These are phyloP conservation scores for Xylariomycetidae sp. DNA, from an alignment of 2,329 filamentous ascomycete species.

Conservation along the genomic window DNA sequence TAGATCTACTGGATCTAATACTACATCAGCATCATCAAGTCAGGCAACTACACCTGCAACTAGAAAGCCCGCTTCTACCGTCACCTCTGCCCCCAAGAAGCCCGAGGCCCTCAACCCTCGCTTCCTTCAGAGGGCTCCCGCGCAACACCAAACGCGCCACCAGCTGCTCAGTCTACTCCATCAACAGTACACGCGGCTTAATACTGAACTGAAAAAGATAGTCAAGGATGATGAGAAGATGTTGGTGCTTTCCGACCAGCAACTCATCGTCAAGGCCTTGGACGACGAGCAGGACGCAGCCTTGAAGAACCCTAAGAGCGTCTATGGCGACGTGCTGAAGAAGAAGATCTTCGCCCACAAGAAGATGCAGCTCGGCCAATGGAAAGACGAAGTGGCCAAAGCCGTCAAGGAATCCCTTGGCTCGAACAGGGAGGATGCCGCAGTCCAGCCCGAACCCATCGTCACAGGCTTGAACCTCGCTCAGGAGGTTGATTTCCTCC, in stretches of 20 bases:
- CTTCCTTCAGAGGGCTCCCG: conserved; percentile 53
- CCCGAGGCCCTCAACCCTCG: conserved; percentile 63
- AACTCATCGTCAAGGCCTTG: conserved; percentile 63
- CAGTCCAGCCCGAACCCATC: conserved; percentile 46
- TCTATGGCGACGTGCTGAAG: conserved; percentile 84
- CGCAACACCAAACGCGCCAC: conserved; percentile 50
- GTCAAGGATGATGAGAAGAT: conserved; percentile 42
- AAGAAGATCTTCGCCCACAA: conserved; percentile 72
- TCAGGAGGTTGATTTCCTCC: conserved; percentile 65
- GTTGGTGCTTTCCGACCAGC: conserved; percentile 59
- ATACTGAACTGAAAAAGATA: conserved; percentile 54
- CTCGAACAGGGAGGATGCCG: conserved; percentile 29
- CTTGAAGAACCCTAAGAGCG: conserved; percentile 54
- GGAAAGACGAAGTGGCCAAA: conserved; percentile 56
- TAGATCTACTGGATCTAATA: no score
- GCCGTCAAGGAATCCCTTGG: conserved; percentile 26
- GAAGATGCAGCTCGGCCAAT: conserved; percentile 68
- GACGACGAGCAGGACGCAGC: conserved; percentile 78
- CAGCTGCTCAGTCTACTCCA: conserved; percentile 61
- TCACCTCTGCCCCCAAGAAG: no score
- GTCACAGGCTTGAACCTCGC: conserved; percentile 63
- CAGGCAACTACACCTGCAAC: no score
- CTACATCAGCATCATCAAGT: no score
- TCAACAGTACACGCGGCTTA: conserved; percentile 61
- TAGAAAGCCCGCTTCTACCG: no score